Evolutionary conservation across 192 early-diverging fungal genomes (phyloP).

Genomic region (Chytriomyces hyalinus): DNA sequence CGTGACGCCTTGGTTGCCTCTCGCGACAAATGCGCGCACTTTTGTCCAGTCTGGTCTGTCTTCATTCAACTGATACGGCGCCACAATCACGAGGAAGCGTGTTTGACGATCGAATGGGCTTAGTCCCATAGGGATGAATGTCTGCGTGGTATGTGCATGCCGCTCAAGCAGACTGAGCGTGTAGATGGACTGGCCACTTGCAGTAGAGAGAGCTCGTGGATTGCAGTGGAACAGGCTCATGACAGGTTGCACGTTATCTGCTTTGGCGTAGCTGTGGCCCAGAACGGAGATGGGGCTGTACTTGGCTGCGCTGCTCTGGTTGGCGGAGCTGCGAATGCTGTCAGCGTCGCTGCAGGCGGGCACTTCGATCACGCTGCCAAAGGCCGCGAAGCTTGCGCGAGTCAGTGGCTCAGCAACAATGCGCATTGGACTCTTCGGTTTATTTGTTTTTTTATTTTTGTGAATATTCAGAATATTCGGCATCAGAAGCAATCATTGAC

Average conservation of each 20-base stretch:
- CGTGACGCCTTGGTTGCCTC: constrained; percentile 75
- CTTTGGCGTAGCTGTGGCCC: constrained; percentile 40
- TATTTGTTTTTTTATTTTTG: too few species aligned
- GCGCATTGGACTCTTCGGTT: background rate
- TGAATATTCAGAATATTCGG: too few species aligned
- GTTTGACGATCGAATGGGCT: background rate
- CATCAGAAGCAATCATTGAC: too few species aligned
- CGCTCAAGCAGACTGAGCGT: constrained; percentile 69
- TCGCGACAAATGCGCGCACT: constrained; percentile 71
- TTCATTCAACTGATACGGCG: constrained; percentile 28
- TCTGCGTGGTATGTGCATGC: constrained; percentile 79
- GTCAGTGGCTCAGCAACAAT: constrained; percentile 54
- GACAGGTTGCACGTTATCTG: background rate
- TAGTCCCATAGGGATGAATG: constrained; percentile 75
- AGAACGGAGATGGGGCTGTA: constrained; percentile 66
- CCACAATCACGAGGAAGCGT: constrained; percentile 76
- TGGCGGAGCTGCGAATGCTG: constrained; percentile 45
- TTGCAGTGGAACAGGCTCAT: constrained; percentile 8
- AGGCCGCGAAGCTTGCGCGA: constrained; percentile 67
- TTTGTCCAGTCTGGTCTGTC: constrained; percentile 73
- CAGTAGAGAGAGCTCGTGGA: background rate
- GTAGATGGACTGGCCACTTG: constrained; percentile 22
- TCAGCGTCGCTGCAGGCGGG: background rate
- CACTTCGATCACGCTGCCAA: constrained; percentile 69
- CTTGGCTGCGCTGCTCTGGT: constrained; percentile 79